These are phyloP conservation scores for Cladosporium phlei DNA, from an alignment of 2,329 filamentous ascomycete genomes.

Conservation along the genomic window DNA sequence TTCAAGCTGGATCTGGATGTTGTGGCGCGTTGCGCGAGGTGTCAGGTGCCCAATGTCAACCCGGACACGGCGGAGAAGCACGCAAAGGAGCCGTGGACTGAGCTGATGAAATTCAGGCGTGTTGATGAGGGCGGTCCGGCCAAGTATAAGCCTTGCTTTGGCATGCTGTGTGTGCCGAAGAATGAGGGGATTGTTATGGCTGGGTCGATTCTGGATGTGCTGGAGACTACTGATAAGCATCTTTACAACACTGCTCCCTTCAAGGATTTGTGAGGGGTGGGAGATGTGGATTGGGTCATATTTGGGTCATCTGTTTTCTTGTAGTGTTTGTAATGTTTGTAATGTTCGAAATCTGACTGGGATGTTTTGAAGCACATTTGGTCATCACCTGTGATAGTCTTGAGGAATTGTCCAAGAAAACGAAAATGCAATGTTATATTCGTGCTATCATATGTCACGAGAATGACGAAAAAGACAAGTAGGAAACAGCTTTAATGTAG, in stretches of 20 bases:
- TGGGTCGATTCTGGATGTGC: constrained; percentile 56
- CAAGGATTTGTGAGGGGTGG: constrained; percentile 33
- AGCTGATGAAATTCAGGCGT: constrained; percentile 56
- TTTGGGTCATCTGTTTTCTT: too few species aligned
- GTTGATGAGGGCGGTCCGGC: constrained; percentile 55
- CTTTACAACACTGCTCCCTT: constrained; percentile 41
- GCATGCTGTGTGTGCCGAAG: constrained; percentile 59
- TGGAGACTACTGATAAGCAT: constrained; percentile 55
- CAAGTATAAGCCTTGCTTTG: constrained; percentile 64
- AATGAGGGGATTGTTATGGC: constrained; percentile 52
- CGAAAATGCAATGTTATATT: constrained; percentile 1
- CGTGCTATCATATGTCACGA: background rate
- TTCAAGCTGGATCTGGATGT: constrained; percentile 50
- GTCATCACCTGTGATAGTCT: too few species aligned
- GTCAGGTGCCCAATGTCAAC: constrained; percentile 62
- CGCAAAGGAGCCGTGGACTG: constrained; percentile 57
- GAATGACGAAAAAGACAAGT: background rate
- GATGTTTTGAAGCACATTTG: too few species aligned
- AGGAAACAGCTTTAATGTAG: constrained; percentile 1
- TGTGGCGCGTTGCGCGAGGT: constrained; percentile 55
- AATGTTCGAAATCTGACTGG: too few species aligned
- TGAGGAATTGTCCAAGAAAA: too few species aligned
- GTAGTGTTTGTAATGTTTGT: too few species aligned
- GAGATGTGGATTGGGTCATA: too few species aligned
- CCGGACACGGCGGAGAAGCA: constrained; percentile 58